These are phyloP conservation scores for Paracoccidioides lutzii DNA, from an alignment of 2,329 filamentous ascomycete genomes.

Conservation along the genomic window DNA sequence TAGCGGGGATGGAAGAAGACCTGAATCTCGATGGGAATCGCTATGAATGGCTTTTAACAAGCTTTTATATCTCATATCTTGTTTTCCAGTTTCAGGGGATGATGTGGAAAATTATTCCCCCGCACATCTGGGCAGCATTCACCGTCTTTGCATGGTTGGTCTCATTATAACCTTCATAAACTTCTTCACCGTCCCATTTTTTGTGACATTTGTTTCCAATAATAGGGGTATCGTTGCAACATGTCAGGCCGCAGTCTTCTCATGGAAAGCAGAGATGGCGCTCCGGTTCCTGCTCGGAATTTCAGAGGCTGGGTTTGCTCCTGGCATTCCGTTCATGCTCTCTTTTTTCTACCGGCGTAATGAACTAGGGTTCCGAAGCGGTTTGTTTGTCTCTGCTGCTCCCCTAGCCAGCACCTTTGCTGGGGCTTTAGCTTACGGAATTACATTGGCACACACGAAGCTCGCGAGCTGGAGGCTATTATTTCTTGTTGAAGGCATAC, in stretches of 20 bases:
- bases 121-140: slow-evolving; percentile 33
- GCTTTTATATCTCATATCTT: slow-evolving; percentile 42
- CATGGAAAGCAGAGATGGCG: slow-evolving; percentile 37
- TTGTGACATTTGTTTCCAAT: background rate
- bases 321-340: slow-evolving; percentile 37
- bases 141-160: slow-evolving; percentile 31
- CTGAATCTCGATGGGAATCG: slow-evolving; percentile 35
- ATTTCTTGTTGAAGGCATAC: slow-evolving; percentile 53
- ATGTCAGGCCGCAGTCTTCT: slow-evolving; percentile 33
- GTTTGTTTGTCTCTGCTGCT: slow-evolving; percentile 43
- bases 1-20: slow-evolving; percentile 41
- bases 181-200: background rate
- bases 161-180: background rate
- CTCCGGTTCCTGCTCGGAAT: slow-evolving; percentile 37
- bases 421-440: slow-evolving; percentile 52
- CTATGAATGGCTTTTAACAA: slow-evolving; percentile 40
- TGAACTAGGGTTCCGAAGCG: slow-evolving; percentile 44
- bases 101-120: slow-evolving; percentile 34
- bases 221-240: slow-evolving; percentile 36
- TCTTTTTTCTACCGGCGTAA: slow-evolving; percentile 48
- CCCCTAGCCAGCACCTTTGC: slow-evolving; percentile 71
- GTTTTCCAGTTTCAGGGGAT: slow-evolving; percentile 30
- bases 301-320: slow-evolving; percentile 35
- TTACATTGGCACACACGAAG: slow-evolving; percentile 45
- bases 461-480: slow-evolving; percentile 53